A percentile compares a stretch with the other conserved stretches of the same genome.
phyloP scores from a whole-genome alignment of 768 basidiomycete species.

The Cystofilobasidium bisporidii region DNA sequence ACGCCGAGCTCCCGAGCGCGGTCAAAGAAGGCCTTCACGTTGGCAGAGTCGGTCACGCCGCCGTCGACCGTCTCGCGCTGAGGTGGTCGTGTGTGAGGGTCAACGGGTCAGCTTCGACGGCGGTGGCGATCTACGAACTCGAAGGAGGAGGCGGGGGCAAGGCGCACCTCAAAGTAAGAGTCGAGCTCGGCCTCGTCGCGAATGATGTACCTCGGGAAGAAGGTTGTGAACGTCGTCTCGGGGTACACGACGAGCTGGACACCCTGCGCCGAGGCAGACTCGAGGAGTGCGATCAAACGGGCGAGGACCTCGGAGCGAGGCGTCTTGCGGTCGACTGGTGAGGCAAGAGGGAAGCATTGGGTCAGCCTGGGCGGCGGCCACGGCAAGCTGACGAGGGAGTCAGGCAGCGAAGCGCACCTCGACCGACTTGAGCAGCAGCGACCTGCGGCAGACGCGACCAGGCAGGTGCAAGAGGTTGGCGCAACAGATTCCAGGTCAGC shows the following conservation, averaged over 20 bases:
- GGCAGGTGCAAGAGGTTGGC: no score
- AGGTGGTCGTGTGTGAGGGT: no score
- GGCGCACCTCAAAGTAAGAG: constrained; percentile 34
- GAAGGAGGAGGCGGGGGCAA: no score
- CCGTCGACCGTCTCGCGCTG: constrained; percentile 30
- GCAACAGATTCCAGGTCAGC: no score
- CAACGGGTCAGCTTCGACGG: no score
- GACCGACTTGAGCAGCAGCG: constrained; percentile 39
- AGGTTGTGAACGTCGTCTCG: constrained; percentile 35
- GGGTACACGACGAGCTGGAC: constrained; percentile 33
- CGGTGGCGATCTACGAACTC: no score
- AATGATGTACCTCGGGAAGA: constrained; percentile 39
- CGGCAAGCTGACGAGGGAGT: background rate
- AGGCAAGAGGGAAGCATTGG: background rate
- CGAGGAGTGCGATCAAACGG: constrained; percentile 33
- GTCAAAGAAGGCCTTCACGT: constrained; percentile 35
- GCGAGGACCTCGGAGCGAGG: constrained; percentile 31
- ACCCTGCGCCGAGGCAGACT: constrained; percentile 28
- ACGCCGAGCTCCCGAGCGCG: constrained; percentile 32
- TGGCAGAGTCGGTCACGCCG: constrained; percentile 30
- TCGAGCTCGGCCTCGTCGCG: constrained; percentile 34
- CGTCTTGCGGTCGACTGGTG: constrained; percentile 34
- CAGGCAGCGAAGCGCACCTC: background rate
- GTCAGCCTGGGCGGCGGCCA: background rate
- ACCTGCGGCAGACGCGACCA: no score